Evolutionary conservation across 306 rosid species (phyloP), one percentile per base, ranked within the genome.

Genomic region (Quercus parvula): DNA sequence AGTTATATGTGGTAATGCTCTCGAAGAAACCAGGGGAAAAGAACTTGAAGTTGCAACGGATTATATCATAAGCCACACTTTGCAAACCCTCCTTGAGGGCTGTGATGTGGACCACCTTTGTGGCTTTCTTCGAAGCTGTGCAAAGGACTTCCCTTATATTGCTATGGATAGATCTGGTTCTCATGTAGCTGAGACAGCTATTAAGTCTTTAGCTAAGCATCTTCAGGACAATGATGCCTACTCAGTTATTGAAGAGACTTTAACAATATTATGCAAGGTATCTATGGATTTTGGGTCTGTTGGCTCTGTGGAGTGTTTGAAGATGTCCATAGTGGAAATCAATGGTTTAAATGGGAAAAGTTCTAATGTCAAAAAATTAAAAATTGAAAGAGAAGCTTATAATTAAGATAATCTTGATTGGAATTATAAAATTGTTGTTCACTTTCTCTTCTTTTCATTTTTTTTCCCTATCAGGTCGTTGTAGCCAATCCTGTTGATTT

Each of bases 161-260:
- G 92, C 97, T 1, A 90, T 86, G 94, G 99, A 95, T 78, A 86
- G 91, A 73, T 89, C 97, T 13, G 99, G 99, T 66, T 95, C 98
- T 79, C 98, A 91, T 70, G 98, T 95, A 8, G 99, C 91, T 19
- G 94, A 95, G 87, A 77, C 94, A 13, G 91, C 96, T 56, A 79
- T 95, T 41, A 88, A 82, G 81, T 88, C 96, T 72, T 82, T 92
- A 24, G 76, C 91, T 19, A 35, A 63, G 80, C 97, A 91, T 86
- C 92, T 91, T 73, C 91, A 90, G 68, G 82, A 90, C 20, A 11
- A 81, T 0, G 91, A 90, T 0, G 80, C 8, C 46, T 82, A 75
- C 80, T 75, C 85, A 79, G 73, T 81, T 63, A 62, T 89, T 3
- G 93, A 92, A 83, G 96, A 93, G 67, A 84, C 96, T 71, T 83